phyloP scores from a whole-genome alignment of 306 rosid species.

The Begonia loranthoides region DNA sequence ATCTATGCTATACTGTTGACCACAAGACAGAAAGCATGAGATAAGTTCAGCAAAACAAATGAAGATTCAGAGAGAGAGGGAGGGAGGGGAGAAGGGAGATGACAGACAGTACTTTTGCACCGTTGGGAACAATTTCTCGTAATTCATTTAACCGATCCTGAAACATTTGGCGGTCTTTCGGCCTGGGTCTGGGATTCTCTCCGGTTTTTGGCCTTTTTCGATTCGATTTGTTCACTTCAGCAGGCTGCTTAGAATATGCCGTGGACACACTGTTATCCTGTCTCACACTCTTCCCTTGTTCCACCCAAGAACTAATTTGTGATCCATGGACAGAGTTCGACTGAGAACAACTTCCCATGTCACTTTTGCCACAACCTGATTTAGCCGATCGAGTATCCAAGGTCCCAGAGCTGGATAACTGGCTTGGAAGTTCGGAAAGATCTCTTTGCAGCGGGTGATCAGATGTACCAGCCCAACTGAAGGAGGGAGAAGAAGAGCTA shows the following conservation, averaged over 20 bases:
- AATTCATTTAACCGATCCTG: constrained; percentile 96
- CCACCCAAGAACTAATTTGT: constrained; percentile 79
- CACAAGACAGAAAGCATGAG: too few species aligned
- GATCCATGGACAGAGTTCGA: constrained; percentile 50
- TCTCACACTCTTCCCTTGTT: constrained; percentile 41
- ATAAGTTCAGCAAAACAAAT: background rate
- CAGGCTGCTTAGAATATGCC: constrained; percentile 66
- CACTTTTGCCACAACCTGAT: constrained; percentile 40
- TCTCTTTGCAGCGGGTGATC: too few species aligned
- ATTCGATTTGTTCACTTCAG: constrained; percentile 43
- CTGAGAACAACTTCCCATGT: constrained; percentile 44
- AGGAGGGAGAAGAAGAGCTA: constrained; percentile 20
- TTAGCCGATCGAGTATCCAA: constrained; percentile 16
- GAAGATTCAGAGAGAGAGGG: background rate
- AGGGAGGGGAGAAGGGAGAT: background rate
- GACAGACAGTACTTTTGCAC: constrained; percentile 45
- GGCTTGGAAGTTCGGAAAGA: too few species aligned
- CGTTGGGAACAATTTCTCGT: constrained; percentile 88
- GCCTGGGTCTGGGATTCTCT: constrained; percentile 96
- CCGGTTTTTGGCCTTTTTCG: constrained; percentile 91
- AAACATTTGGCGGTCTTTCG: constrained; percentile 97
- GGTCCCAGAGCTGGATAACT: too few species aligned
- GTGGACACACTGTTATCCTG: constrained; percentile 60
- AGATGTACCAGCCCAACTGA: constrained; percentile 16
- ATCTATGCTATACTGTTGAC: constrained; percentile 91